Conservation (phyloP, 2,329 filamentous ascomycete genomes). For the Torrubiella hemipterigena region DNA sequence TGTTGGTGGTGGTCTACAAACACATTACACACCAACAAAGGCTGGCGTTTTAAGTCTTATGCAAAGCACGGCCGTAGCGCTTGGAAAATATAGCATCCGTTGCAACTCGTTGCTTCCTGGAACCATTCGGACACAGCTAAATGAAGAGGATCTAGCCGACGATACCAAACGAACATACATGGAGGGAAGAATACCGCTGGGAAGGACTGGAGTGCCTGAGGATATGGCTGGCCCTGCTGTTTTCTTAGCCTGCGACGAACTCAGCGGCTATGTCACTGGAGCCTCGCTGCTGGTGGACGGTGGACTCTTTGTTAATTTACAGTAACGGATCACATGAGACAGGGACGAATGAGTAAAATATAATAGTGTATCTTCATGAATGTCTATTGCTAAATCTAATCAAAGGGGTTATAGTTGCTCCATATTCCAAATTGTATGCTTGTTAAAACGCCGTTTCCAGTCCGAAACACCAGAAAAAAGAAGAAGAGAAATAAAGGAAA, state of each 20-base stretch:
- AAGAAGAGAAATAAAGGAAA: neutral
- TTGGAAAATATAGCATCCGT: conserved; percentile 63
- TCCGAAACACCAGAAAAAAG: too few relatives aligned
- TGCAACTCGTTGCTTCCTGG: conserved; percentile 79
- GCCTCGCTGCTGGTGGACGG: conserved; percentile 80
- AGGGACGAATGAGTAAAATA: too few relatives aligned
- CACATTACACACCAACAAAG: conserved; percentile 83
- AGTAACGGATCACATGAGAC: too few relatives aligned
- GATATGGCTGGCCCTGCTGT: conserved; percentile 78
- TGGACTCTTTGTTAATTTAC: conserved; percentile 79
- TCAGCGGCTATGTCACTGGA: conserved; percentile 73
- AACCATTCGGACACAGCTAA: conserved; percentile 73
- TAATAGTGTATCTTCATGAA: too few relatives aligned
- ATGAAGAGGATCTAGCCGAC: conserved; percentile 69
- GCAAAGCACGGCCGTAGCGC: conserved; percentile 69
- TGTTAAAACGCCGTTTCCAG: too few relatives aligned
- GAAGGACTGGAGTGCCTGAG: conserved; percentile 56
- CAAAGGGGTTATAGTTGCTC: too few relatives aligned
- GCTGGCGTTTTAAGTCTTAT: conserved; percentile 71
- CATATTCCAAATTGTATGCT: too few relatives aligned
- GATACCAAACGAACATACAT: conserved; percentile 63
- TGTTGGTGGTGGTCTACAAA: conserved; percentile 67
- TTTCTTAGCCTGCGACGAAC: conserved; percentile 66
- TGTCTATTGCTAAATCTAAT: too few relatives aligned
- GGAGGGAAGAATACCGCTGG: conserved; percentile 70